phyloP scores from a whole-genome alignment of 192 early-diverging fungal species.

The Coemansia sp. region DNA sequence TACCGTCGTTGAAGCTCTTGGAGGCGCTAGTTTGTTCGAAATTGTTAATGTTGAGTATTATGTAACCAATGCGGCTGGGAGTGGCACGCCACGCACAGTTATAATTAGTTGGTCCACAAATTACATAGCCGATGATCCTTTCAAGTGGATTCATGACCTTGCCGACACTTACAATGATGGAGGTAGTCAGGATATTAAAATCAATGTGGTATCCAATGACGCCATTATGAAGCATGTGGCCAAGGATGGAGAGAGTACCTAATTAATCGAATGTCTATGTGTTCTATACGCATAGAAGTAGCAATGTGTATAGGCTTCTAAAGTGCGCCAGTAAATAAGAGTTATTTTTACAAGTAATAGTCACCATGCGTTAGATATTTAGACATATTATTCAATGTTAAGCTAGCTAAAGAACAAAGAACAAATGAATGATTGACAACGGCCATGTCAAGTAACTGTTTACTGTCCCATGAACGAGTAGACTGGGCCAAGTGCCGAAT shows the following conservation, averaged over 20 bases:
- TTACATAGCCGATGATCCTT: background rate
- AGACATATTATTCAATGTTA: background rate
- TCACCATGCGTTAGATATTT: background rate
- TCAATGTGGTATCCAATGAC: background rate
- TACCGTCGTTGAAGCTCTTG: background rate
- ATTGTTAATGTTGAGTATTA: background rate
- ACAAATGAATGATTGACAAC: background rate
- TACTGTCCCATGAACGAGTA: slow-evolving; percentile 36
- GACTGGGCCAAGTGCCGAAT: slow-evolving; percentile 49
- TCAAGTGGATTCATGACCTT: background rate
- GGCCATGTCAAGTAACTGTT: background rate
- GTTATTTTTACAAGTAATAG: background rate
- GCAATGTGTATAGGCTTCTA: background rate
- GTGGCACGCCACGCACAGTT: background rate
- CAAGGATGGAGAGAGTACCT: background rate
- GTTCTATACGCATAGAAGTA: background rate
- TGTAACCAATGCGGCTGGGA: background rate
- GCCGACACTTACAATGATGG: background rate
- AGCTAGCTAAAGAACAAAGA: background rate
- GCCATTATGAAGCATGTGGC: background rate
- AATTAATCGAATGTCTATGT: background rate
- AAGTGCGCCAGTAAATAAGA: background rate
- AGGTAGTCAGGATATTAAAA: background rate
- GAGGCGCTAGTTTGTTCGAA: background rate
- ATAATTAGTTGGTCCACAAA: background rate